These are phyloP conservation scores for Citrullus mucosospermus DNA, from an alignment of 306 rosid species.

Conservation along the genomic window DNA sequence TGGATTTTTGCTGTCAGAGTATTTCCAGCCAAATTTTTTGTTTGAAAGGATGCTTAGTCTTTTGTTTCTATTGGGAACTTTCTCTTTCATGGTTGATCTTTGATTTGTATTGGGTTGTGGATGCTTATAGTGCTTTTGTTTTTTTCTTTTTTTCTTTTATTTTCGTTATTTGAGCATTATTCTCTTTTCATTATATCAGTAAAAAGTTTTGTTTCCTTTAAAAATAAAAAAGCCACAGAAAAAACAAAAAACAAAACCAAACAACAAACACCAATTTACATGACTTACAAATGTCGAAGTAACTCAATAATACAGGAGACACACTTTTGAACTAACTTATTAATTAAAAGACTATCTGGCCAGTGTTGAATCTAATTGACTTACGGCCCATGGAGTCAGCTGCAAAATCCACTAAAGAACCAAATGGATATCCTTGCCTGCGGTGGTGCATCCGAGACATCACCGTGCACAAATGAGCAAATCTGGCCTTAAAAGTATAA, in stretches of 20 bases:
- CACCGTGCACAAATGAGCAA: slow-evolving; percentile 97
- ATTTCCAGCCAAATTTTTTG: no score
- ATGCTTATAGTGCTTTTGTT: no score
- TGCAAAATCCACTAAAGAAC: slow-evolving; percentile 97
- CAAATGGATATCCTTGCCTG: slow-evolving; percentile 96
- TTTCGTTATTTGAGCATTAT: no score
- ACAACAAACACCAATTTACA: not conserved
- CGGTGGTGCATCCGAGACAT: slow-evolving; percentile 99
- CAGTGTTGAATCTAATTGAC: slow-evolving; percentile 14
- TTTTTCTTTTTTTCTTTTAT: no score
- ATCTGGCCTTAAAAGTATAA: slow-evolving; percentile 71
- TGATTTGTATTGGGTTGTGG: no score
- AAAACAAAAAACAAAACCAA: not conserved
- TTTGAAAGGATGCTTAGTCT: no score
- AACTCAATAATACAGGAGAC: not conserved
- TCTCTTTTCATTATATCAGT: no score
- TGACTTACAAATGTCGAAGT: not conserved
- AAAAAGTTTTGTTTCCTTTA: no score
- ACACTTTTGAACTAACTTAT: not conserved
- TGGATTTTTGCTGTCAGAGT: no score
- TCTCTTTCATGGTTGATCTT: no score
- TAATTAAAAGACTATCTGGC: not conserved
- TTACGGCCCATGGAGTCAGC: slow-evolving; percentile 92
- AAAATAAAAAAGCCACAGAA: not conserved
- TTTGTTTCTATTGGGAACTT: no score